Evolutionary conservation across 306 rosid species (phyloP).

Genomic region (Luffa acutangula): DNA sequence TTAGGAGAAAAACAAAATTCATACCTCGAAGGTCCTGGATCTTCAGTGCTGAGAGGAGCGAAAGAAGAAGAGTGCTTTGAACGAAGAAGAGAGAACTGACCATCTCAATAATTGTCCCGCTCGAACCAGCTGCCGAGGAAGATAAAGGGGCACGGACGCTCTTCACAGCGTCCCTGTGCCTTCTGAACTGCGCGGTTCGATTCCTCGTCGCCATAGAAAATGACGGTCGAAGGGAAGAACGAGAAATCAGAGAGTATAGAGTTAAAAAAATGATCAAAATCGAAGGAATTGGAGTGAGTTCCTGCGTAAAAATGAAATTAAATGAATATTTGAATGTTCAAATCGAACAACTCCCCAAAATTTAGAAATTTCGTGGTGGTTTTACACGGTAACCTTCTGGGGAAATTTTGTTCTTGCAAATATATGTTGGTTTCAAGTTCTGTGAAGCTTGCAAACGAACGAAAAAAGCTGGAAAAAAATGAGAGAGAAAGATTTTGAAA

Average conservation of each 20-base stretch:
- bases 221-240: neutral
- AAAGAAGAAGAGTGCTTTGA: constrained; percentile 51
- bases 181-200: constrained; percentile 37
- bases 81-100: constrained; percentile 45
- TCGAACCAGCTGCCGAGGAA: constrained; percentile 45
- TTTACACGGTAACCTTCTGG: neutral
- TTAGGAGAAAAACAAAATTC: neutral
- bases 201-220: constrained; percentile 64
- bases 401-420: too few species aligned
- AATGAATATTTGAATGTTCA: neutral
- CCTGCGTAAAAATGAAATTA: neutral
- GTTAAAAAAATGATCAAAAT: neutral
- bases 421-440: too few species aligned
- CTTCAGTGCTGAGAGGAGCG: constrained; percentile 62
- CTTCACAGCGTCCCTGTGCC: constrained; percentile 61
- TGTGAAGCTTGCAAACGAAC: too few species aligned
- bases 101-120: constrained; percentile 69
- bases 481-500: too few species aligned
- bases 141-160: constrained; percentile 63
- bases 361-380: neutral
- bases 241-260: neutral
- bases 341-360: neutral
- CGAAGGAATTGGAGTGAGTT: neutral
- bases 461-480: too few species aligned
- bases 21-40: constrained; percentile 48